phyloP scores from a whole-genome alignment of 2,329 filamentous ascomycete genomes.

The Aspergillus carbonarius region DNA sequence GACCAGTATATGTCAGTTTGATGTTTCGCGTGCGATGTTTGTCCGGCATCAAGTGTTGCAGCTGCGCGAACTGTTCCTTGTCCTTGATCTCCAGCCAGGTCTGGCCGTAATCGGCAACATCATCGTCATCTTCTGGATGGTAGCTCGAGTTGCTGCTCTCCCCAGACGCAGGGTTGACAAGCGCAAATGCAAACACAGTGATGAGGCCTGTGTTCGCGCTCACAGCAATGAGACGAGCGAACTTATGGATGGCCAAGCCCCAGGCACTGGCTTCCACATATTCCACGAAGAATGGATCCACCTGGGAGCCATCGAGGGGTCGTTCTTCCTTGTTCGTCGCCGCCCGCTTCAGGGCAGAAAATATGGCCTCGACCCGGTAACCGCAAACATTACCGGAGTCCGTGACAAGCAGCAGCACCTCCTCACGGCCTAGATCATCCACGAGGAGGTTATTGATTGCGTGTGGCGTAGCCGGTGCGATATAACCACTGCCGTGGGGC shows the following conservation, averaged over 20 bases:
- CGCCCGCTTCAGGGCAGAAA: constrained; percentile 44
- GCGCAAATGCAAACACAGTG: constrained; percentile 59
- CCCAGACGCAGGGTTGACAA: constrained; percentile 41
- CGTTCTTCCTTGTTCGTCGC: constrained; percentile 17
- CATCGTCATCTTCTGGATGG: constrained; percentile 18
- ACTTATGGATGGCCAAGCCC: constrained; percentile 79
- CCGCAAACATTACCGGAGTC: constrained; percentile 75
- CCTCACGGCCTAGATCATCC: constrained; percentile 67
- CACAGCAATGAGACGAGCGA: constrained; percentile 81
- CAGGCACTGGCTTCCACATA: constrained; percentile 80
- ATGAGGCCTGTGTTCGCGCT: constrained; percentile 69
- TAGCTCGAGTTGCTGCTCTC: constrained; percentile 14
- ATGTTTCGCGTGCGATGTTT: constrained; percentile 43
- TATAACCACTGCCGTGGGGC: constrained; percentile 49
- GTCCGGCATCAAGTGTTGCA: constrained; percentile 29
- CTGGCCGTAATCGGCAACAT: constrained; percentile 22
- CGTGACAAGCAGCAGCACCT: constrained; percentile 66
- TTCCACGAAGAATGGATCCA: constrained; percentile 65
- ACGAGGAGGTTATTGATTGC: constrained; percentile 68
- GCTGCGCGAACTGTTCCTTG: constrained; percentile 24
- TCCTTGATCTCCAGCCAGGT: constrained; percentile 36
- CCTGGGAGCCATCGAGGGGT: constrained; percentile 33
- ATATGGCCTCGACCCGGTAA: constrained; percentile 62
- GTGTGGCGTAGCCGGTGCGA: constrained; percentile 57
- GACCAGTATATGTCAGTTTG: constrained; percentile 43